Evolutionary conservation across 192 early-diverging fungal genomes (phyloP).

Genomic region (Backusella australiensis): DNA sequence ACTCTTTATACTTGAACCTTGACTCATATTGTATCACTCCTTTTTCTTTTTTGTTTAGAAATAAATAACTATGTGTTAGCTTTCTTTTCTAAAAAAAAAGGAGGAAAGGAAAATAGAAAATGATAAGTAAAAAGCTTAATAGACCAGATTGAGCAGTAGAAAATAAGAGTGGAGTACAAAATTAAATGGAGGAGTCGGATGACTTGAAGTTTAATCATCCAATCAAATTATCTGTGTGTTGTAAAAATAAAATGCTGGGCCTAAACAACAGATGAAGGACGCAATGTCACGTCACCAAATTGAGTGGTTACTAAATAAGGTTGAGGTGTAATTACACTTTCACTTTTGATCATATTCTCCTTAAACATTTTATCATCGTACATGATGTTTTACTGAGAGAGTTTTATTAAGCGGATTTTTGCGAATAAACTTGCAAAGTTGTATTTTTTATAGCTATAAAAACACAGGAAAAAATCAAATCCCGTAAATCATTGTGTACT

Average conservation of each 20-base stretch:
- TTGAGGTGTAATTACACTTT: neutral
- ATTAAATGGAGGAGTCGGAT: neutral
- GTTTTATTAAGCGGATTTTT: neutral
- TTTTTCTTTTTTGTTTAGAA: neutral
- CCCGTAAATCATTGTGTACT: neutral
- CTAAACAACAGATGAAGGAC: neutral
- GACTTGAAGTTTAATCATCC: neutral
- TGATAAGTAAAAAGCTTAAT: neutral
- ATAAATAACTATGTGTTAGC: neutral
- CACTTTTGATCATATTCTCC: neutral
- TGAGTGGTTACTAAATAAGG: neutral
- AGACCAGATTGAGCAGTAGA: neutral
- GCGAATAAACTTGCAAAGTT: neutral
- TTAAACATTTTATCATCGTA: neutral
- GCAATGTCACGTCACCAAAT: neutral
- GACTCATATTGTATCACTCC: neutral
- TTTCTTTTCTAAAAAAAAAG: neutral
- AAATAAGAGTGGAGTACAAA: neutral
- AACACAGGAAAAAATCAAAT: neutral
- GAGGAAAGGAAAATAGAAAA: neutral
- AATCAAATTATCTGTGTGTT: neutral
- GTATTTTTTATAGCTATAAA: neutral
- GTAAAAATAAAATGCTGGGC: neutral
- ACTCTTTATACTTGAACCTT: constrained; percentile 13
- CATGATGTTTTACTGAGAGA: neutral